phyloP scores from a whole-genome alignment of 352 stramenopile genomes.

The Phytopythium chamaehyphon region DNA sequence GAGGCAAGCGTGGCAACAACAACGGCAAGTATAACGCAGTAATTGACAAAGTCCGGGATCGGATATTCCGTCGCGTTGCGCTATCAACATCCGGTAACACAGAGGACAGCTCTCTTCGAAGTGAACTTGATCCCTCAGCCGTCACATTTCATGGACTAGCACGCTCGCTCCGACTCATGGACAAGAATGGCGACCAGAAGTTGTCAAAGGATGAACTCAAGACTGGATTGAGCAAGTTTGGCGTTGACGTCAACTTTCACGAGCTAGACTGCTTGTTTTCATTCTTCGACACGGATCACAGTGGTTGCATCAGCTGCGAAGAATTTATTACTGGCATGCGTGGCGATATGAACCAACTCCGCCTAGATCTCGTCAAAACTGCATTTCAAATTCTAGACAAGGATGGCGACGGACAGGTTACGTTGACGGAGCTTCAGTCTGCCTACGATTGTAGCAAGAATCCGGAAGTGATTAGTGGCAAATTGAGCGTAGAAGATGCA shows the following conservation, averaged over 20 bases:
- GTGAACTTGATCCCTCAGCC: not conserved
- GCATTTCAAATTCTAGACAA: conserved; percentile 74
- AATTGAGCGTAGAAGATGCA: conserved; percentile 25
- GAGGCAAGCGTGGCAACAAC: not conserved
- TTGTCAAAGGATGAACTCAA: conserved; percentile 63
- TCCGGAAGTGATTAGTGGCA: conserved; percentile 42
- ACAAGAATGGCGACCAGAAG: conserved; percentile 36
- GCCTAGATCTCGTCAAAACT: conserved; percentile 48
- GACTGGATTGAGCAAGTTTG: conserved; percentile 42
- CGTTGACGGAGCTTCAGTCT: conserved; percentile 39
- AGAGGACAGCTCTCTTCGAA: not conserved
- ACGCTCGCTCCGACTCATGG: conserved; percentile 32
- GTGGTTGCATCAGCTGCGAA: conserved; percentile 65
- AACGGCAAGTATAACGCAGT: conserved; percentile 13
- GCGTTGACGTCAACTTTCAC: conserved; percentile 56
- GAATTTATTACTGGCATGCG: conserved; percentile 62
- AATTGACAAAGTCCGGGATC: conserved; percentile 19
- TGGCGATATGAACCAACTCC: conserved; percentile 35
- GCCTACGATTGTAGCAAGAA: conserved; percentile 51
- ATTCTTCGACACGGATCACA: conserved; percentile 58
- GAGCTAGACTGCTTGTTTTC: conserved; percentile 67
- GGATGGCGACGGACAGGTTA: conserved; percentile 44
- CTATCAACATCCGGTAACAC: conserved; percentile 3
- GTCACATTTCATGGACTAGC: conserved; percentile 34
- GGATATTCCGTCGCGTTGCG: conserved; percentile 7